These are phyloP conservation scores for Paramecium sonneborni DNA, from an alignment of 73 alveolate genomes.

Conservation along the genomic window DNA sequence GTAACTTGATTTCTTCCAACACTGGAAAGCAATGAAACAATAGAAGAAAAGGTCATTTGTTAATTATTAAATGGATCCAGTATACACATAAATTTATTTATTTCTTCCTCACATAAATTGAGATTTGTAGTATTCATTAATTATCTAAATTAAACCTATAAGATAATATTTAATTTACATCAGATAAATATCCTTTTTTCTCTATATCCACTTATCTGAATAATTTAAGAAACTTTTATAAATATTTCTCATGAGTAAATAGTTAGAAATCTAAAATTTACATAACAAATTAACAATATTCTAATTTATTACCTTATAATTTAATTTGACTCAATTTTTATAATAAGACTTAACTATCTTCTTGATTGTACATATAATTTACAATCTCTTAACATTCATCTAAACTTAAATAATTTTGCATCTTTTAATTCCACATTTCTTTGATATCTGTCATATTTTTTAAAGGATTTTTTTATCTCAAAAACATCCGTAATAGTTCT, in stretches of 20 bases:
- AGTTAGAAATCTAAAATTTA: conserved; percentile 83
- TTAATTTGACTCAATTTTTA: conserved; percentile 62
- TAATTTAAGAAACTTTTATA: conserved; percentile 79
- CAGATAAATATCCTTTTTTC: conserved; percentile 84
- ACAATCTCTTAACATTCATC: conserved; percentile 89
- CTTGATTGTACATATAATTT: conserved; percentile 85
- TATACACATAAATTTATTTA: neutral
- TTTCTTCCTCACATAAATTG: neutral
- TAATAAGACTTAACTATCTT: conserved; percentile 74
- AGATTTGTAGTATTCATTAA: neutral
- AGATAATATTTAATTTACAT: conserved; percentile 25
- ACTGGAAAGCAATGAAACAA: conserved; percentile 14
- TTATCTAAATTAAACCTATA: neutral
- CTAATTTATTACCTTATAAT: conserved; percentile 64
- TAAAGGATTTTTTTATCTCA: conserved; percentile 73
- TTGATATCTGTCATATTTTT: conserved; percentile 70
- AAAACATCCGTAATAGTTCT: conserved; percentile 73
- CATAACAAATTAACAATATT: conserved; percentile 74
- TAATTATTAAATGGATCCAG: neutral
- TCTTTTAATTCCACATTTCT: conserved; percentile 73
- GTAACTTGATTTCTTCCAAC: neutral
- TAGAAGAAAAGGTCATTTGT: conserved; percentile 6
- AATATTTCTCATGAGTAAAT: conserved; percentile 81
- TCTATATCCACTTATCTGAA: conserved; percentile 87
- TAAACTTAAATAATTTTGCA: conserved; percentile 66